Evolutionary conservation across 805 yeast species (phyloP).

Genomic region (Pichia thaimueangensis): DNA sequence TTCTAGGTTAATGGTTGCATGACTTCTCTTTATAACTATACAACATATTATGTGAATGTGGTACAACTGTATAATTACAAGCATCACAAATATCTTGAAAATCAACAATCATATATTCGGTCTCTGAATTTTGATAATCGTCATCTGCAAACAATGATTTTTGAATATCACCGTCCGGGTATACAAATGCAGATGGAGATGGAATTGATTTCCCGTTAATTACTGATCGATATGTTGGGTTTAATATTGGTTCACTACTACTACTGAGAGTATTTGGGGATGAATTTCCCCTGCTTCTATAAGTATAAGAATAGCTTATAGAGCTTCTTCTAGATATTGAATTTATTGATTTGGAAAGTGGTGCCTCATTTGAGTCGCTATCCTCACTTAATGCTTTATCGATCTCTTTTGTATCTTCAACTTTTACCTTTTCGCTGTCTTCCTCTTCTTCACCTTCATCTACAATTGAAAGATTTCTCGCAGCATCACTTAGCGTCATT

Average conservation of each 20-base stretch:
- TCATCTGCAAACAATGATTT: neutral
- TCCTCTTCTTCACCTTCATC: neutral
- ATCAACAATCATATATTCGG: slow-evolving; percentile 22
- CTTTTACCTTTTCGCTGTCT: too few relatives aligned
- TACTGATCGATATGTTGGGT: neutral
- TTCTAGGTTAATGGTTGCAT: neutral
- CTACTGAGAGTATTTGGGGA: too few relatives aligned
- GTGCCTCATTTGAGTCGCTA: too few relatives aligned
- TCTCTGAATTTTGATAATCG: slow-evolving; percentile 9
- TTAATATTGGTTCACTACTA: too few relatives aligned
- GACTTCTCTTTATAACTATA: slow-evolving; percentile 2
- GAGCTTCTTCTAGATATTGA: too few relatives aligned
- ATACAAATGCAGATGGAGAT: neutral
- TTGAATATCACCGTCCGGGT: neutral
- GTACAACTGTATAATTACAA: slow-evolving; percentile 11
- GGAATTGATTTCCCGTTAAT: neutral
- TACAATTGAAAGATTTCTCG: neutral
- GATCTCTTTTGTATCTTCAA: too few relatives aligned
- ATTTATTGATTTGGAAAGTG: too few relatives aligned
- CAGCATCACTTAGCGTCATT: too few relatives aligned
- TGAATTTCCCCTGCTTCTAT: too few relatives aligned
- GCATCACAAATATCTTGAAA: slow-evolving; percentile 14
- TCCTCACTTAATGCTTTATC: too few relatives aligned
- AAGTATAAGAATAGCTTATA: too few relatives aligned
- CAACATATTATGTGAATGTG: slow-evolving; percentile 16